Evolutionary conservation across 1,139 yeast genomes (phyloP).

Genomic region (Pichia sp.): DNA sequence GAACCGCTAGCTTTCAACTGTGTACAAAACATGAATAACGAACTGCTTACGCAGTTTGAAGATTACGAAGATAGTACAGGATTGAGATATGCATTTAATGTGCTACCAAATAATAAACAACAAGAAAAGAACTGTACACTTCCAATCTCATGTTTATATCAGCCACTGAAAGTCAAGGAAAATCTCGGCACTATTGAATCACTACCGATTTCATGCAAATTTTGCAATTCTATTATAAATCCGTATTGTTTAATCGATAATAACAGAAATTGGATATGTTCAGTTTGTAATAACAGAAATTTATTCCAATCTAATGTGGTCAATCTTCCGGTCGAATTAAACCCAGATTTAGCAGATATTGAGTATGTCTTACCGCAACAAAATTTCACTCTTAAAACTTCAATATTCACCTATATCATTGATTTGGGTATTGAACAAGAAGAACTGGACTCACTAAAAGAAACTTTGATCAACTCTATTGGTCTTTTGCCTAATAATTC

Average conservation of each 20-base stretch:
- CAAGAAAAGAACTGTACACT: slow-evolving; percentile 52
- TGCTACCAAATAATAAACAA: slow-evolving; percentile 54
- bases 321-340: slow-evolving; percentile 29
- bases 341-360: slow-evolving; percentile 42
- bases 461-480: slow-evolving; percentile 43
- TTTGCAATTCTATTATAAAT: slow-evolving; percentile 52
- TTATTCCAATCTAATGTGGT: slow-evolving; percentile 30
- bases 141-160: slow-evolving; percentile 58
- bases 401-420: slow-evolving; percentile 55
- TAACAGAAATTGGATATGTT: slow-evolving; percentile 54
- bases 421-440: slow-evolving; percentile 53
- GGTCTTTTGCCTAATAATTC: slow-evolving; percentile 55
- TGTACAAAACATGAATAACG: no score
- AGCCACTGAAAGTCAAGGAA: slow-evolving; percentile 53
- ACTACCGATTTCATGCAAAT: slow-evolving; percentile 45
- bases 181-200: slow-evolving; percentile 32
- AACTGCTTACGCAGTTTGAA: slow-evolving; percentile 52
- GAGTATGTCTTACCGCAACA: slow-evolving; percentile 48
- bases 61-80: slow-evolving; percentile 84
- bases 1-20: no score
- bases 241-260: slow-evolving; percentile 43
- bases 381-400: slow-evolving; percentile 31
- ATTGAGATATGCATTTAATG: slow-evolving; percentile 85
- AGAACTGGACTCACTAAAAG: slow-evolving; percentile 44
- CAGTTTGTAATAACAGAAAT: slow-evolving; percentile 50